Evolutionary conservation across 306 rosid genomes (phyloP), one percentile per base, ranked within the genome.

Genomic region (Oemleria cerasiformis): DNA sequence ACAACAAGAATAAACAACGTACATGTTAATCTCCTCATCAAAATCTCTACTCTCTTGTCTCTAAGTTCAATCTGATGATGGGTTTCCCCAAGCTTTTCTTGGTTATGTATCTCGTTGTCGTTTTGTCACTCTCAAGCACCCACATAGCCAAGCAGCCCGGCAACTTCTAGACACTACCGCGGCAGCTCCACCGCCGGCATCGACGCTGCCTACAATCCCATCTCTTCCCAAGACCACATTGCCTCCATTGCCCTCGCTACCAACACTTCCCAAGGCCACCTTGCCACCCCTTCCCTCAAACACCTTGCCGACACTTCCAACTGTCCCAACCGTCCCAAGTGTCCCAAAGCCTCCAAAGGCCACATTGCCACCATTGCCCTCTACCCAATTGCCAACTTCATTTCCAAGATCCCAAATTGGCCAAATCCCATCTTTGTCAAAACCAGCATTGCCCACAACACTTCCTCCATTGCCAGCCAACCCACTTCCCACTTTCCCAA

Each of bases 321-420:
- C 70, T 12, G 34, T 39, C 40, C 76, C 70, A 49, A 23, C 63
- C 2, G 30, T 25, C 30, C 30, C 30, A 1, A 25, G 30, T 25
- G 30, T 25, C 2, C 30, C 30, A 25, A 25, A n/a, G 8, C 21
- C 49, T 11, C 76, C 70, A 1, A 72, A 72, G 49, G 15, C 67
- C 36, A 71, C 75, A 9, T 42, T 40, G 34, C 55, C 76, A 34
- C 49, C 75, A 1, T 65, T 72, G 3, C 75, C 75, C 45, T 72
- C 68, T 23, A 72, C 41, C 44, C 68, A 65, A 14, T 62, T 59
- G 45, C 56, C 76, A 36, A 72, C 42, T 44, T 48, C 68, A 8
- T 39, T 60, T 19, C 66, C 57, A 15, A 6, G 20, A 17, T 17
- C 17, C n/a, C 55, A 57, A 34, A 67, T 45, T 11, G 1, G 23